Evolutionary conservation across 2,329 filamentous ascomycete genomes (phyloP), one percentile per base, ranked within the genome.

Genomic region (Sphaerulina musiva): DNA sequence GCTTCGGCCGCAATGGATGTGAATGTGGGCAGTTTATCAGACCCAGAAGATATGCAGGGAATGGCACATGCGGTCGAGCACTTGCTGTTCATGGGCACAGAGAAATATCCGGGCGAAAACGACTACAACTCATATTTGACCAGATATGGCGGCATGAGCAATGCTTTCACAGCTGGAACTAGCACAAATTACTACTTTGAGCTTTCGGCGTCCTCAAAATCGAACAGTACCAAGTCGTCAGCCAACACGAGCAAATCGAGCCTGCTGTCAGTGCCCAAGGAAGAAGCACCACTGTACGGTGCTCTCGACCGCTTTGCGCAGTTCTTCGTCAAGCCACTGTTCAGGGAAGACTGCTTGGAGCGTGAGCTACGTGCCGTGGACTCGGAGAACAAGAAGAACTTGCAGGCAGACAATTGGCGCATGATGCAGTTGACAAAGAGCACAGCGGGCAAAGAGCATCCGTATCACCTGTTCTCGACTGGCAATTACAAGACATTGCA

Each of bases 161-260:
- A 98, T 70, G 93, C 93, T 52, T 97, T 95, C 71, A 98, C 93
- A 1, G 90, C 87, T 12, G 79, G 88, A 4, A 95, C 89, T 1
- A 95, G 92, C 49, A 98, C 93, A 59, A 97, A 97, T 74, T 98
- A 95, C 75, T 97, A 88, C 73, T 98, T 98, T 69, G 93, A 98
- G 67, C 84, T 97, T 54, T 89, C 88, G 17, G 89, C 90, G 32
- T 89, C 89, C 48, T 81, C 86, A 10, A 75, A 76, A 44, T 66
- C 72, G 59, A 82, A 78, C 68, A 83, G 84, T 59, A 67, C 68
- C 12, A 59, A 62, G 12, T 66, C 70, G 57, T 72, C 73, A 20
- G 55, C 62, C 12, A 63, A 65, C 46, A 67, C 62, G 40, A 73
- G 72, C 55, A 65, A 68, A 47, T 62, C 68, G 31, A 68, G 69